A percentile compares a stretch with the other conserved stretches of the same genome.
Evolutionary conservation across 345 rosid species (phyloP).

Genomic region (Hevea brasiliensis): DNA sequence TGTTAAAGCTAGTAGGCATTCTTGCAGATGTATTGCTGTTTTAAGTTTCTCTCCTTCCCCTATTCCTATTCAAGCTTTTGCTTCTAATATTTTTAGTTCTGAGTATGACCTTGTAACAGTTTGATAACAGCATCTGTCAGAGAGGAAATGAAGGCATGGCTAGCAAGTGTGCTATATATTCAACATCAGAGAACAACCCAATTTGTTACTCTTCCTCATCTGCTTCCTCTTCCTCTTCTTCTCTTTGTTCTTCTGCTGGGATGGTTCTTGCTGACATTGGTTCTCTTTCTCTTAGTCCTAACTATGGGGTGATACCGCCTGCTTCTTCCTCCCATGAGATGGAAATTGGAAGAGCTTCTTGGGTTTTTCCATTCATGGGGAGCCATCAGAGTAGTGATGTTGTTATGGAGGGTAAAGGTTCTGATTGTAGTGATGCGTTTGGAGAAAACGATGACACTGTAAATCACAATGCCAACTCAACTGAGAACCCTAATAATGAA

Average conservation of each 20-base stretch:
- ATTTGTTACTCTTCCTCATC: slow-evolving; percentile 6
- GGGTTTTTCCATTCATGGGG: slow-evolving; percentile 34
- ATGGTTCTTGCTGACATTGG: slow-evolving; percentile 47
- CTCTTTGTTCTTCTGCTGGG: slow-evolving; percentile 18
- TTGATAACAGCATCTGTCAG: slow-evolving; percentile 51
- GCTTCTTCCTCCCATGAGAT: slow-evolving; percentile 22
- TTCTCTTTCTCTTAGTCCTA: slow-evolving; percentile 44
- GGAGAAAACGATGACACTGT: slow-evolving; percentile 25
- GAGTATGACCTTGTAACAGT: slow-evolving; percentile 46
- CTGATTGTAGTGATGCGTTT: slow-evolving; percentile 37
- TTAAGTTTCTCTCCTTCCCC: background rate
- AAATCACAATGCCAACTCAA: slow-evolving; percentile 5
- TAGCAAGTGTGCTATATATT: slow-evolving; percentile 21
- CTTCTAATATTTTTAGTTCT: slow-evolving; percentile 7
- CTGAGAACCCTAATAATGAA: slow-evolving; percentile 31
- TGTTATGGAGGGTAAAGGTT: background rate
- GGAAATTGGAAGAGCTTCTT: background rate
- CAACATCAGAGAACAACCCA: slow-evolving; percentile 16
- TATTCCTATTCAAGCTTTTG: background rate
- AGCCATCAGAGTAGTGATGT: slow-evolving; percentile 9
- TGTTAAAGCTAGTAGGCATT: slow-evolving; percentile 3
- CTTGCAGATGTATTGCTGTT: slow-evolving; percentile 18
- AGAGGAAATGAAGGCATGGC: slow-evolving; percentile 35
- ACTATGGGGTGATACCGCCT: slow-evolving; percentile 18
- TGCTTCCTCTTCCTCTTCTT: slow-evolving; percentile 15